phyloP scores from a whole-genome alignment of 2,329 filamentous ascomycete genomes.

The Pseudophaeomoniella oleicola region DNA sequence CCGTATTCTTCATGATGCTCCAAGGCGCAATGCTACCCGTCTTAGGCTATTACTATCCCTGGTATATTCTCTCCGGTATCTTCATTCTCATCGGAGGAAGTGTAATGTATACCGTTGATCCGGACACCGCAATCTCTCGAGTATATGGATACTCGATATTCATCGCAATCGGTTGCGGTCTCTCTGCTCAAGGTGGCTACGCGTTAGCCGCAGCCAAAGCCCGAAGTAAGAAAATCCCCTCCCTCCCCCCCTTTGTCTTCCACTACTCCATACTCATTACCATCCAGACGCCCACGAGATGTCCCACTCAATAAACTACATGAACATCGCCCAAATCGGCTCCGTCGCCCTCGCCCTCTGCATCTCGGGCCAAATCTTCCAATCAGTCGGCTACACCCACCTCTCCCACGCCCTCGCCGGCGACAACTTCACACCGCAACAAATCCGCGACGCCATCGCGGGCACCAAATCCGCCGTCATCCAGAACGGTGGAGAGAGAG shows the following conservation, averaged over 20 bases:
- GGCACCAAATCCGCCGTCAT: constrained; percentile 1
- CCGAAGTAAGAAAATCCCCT: neutral
- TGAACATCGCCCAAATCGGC: constrained; percentile 5
- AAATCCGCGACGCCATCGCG: constrained; percentile 1
- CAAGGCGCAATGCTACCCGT: neutral
- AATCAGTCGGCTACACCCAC: constrained; percentile 3
- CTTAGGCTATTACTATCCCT: constrained; percentile 8
- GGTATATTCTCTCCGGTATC: constrained; percentile 14
- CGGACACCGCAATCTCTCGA: constrained; percentile 6
- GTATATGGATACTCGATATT: constrained; percentile 15
- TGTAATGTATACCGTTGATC: constrained; percentile 8
- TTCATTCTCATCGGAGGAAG: constrained; percentile 11
- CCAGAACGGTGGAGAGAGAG: constrained; percentile 4
- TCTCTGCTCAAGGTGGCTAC: constrained; percentile 10
- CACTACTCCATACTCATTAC: neutral
- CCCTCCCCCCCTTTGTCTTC: neutral
- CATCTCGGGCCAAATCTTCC: constrained; percentile 5
- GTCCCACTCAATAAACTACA: constrained; percentile 2
- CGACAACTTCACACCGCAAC: neutral
- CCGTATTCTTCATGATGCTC: neutral
- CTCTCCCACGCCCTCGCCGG: constrained; percentile 4
- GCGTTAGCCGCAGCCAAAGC: constrained; percentile 5
- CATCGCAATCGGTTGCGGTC: constrained; percentile 11
- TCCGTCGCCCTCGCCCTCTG: constrained; percentile 2
- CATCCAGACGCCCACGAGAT: neutral